phyloP scores from a whole-genome alignment of 2,329 filamentous ascomycete genomes.

The Trichophyton rubrum region DNA sequence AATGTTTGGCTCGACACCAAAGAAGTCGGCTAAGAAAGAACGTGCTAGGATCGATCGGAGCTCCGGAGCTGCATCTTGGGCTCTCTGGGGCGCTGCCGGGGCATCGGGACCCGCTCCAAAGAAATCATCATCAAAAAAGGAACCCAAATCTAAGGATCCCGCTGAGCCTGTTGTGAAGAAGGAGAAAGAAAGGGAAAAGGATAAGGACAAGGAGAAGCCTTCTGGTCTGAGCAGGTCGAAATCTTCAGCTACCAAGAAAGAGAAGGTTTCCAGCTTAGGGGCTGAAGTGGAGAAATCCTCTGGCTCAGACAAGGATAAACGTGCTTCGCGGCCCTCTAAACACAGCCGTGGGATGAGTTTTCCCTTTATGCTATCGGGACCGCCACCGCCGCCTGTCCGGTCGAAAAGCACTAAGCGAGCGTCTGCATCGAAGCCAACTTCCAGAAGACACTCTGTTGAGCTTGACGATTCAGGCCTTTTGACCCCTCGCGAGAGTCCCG shows the following conservation, averaged over 20 bases:
- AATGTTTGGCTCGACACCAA: constrained; percentile 38
- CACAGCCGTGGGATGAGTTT: constrained; percentile 47
- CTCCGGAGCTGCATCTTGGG: constrained; percentile 56
- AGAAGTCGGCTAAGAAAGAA: constrained; percentile 55
- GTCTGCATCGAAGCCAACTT: constrained; percentile 42
- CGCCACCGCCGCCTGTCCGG: constrained; percentile 44
- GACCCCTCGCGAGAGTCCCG: constrained; percentile 56
- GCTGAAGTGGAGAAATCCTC: constrained; percentile 53
- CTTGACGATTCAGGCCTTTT: constrained; percentile 49
- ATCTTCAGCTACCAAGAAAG: constrained; percentile 42
- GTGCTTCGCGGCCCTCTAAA: constrained; percentile 42
- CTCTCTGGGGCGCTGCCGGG: constrained; percentile 52
- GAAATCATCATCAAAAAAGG: constrained; percentile 40
- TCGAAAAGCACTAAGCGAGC: constrained; percentile 54
- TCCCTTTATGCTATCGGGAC: constrained; percentile 55
- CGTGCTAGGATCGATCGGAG: constrained; percentile 64
- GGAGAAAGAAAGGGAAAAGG: constrained; percentile 24
- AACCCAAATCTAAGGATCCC: constrained; percentile 30
- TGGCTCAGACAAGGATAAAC: constrained; percentile 56
- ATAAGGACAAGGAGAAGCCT: constrained; percentile 23
- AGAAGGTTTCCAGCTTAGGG: constrained; percentile 45
- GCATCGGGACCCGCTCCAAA: constrained; percentile 21
- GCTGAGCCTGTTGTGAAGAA: constrained; percentile 15
- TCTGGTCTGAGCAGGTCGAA: constrained; percentile 43
- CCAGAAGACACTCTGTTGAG: constrained; percentile 58